Conservation (phyloP, 192 early-diverging fungal species). For the Glomus cerebriforme region DNA sequence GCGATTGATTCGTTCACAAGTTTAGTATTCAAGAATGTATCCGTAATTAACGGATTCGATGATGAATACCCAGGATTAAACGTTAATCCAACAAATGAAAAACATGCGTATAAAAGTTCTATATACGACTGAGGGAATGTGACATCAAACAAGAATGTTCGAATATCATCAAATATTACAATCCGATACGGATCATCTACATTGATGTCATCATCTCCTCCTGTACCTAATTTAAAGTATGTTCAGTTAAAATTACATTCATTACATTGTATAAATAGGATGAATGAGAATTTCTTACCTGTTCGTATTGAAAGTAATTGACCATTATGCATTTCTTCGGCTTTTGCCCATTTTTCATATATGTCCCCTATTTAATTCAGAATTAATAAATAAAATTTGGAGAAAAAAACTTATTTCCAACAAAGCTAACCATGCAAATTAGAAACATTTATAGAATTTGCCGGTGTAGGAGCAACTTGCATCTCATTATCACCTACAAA, state of each 20-base stretch:
- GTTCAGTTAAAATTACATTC: background rate
- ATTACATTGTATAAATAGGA: background rate
- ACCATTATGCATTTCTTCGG: constrained; percentile 16
- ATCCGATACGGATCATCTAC: constrained; percentile 56
- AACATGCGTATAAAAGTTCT: constrained; percentile 51
- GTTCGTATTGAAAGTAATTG: constrained; percentile 9
- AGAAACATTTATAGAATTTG: background rate
- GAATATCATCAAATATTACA: constrained; percentile 57
- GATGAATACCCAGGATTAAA: constrained; percentile 42
- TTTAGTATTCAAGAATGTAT: constrained; percentile 12
- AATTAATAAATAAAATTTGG: background rate
- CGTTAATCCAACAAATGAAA: constrained; percentile 51
- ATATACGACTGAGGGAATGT: constrained; percentile 43
- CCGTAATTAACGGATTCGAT: constrained; percentile 23
- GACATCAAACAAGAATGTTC: constrained; percentile 44
- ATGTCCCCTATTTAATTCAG: background rate
- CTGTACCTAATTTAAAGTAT: background rate
- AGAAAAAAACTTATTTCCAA: background rate
- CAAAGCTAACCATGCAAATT: background rate
- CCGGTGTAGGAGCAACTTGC: background rate
- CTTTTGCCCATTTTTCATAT: background rate
- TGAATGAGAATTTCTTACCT: background rate
- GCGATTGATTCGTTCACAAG: constrained; percentile 3
- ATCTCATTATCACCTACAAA: background rate
- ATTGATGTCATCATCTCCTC: constrained; percentile 26